These are phyloP conservation scores for Pistacia atlantica DNA, from an alignment of 345 rosid genomes.

Conservation along the genomic window DNA sequence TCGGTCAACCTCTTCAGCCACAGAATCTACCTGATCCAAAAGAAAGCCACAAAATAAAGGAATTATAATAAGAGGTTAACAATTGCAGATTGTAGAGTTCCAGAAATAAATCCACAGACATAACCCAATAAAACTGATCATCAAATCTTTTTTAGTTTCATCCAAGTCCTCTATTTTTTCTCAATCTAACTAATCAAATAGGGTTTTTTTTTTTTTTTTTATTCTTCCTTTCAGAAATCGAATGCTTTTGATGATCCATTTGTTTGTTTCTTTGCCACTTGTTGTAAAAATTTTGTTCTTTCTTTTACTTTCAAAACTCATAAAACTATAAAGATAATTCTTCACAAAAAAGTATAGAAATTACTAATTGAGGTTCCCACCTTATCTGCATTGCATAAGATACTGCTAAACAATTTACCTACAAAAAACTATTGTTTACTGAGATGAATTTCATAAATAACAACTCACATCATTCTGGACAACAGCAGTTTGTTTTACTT, in stretches of 20 bases:
- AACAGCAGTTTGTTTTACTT: slow-evolving; percentile 56
- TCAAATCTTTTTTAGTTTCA: no score
- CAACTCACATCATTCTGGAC: slow-evolving; percentile 86
- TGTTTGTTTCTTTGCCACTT: no score
- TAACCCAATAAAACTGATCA: not conserved
- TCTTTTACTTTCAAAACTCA: no score
- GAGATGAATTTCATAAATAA: slow-evolving; percentile 15
- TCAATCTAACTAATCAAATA: no score
- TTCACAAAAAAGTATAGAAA: not conserved
- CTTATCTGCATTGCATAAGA: not conserved
- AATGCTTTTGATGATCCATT: no score
- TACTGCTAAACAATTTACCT: not conserved
- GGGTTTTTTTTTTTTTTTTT: no score
- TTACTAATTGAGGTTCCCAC: slow-evolving; percentile 8
- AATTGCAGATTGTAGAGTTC: slow-evolving; percentile 10
- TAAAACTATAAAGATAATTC: not conserved
- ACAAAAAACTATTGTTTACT: not conserved
- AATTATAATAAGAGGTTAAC: slow-evolving; percentile 13
- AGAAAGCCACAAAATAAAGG: slow-evolving; percentile 21
- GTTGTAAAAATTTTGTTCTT: no score
- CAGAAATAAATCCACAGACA: not conserved
- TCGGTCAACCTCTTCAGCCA: slow-evolving; percentile 93
- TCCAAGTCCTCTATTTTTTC: no score
- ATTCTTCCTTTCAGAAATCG: no score
- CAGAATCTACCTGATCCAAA: slow-evolving; percentile 80